phyloP scores from a whole-genome alignment of 225 moss, liverwort and hornwort genomes.

The Ulota crispa region DNA sequence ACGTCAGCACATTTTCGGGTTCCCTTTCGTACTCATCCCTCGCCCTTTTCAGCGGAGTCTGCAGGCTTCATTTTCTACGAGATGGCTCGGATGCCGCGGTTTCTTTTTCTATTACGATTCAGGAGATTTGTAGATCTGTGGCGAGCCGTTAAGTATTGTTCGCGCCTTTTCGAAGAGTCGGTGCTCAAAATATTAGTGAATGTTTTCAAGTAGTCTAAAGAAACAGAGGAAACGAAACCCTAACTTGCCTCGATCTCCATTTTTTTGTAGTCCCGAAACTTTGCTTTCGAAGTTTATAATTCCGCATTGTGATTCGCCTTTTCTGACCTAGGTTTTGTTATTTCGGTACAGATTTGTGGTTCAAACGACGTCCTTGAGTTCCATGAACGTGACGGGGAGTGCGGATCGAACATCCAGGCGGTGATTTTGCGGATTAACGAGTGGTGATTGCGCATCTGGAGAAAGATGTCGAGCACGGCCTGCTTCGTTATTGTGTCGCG shows the following conservation, averaged over 20 bases:
- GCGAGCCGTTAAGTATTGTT: background rate
- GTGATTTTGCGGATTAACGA: background rate
- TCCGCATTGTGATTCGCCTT: background rate
- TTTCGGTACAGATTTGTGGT: background rate
- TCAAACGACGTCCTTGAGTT: background rate
- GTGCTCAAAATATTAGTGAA: background rate
- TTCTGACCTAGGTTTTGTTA: background rate
- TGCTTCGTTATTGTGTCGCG: slow-evolving; percentile 95
- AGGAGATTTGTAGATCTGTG: background rate
- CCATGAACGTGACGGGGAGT: background rate
- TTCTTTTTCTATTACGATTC: background rate
- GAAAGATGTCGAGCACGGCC: slow-evolving; percentile 85
- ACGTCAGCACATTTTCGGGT: background rate
- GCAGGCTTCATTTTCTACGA: background rate
- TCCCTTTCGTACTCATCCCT: background rate
- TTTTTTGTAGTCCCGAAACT: background rate
- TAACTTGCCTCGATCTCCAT: background rate
- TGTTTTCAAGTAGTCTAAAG: background rate
- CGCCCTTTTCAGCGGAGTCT: background rate
- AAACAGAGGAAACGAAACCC: background rate
- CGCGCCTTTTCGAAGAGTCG: background rate
- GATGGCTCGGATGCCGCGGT: background rate
- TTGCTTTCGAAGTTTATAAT: background rate
- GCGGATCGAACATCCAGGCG: background rate
- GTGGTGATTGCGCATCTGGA: background rate